Conservation (phyloP, 1,139 yeast species). For the Geotrichum restrictum region DNA sequence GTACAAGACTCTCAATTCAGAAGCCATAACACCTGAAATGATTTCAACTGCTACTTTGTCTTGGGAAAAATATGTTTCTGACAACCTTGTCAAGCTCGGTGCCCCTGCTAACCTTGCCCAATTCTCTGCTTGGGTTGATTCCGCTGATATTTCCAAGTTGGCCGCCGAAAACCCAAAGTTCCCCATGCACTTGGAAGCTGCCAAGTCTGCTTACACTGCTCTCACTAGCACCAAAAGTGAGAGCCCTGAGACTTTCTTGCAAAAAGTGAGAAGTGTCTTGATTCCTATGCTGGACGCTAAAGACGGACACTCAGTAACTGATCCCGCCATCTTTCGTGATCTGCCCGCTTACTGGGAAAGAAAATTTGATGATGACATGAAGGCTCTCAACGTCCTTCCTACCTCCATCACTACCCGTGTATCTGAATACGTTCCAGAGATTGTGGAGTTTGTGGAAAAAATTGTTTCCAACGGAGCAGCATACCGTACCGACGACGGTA, state of each 20-base stretch:
- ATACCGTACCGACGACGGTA: constrained; percentile 76
- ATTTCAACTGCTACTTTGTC: constrained; percentile 44
- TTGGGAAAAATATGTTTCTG: constrained; percentile 49
- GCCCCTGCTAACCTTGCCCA: constrained; percentile 35
- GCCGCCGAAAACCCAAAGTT: constrained; percentile 68
- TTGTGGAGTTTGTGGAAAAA: constrained; percentile 68
- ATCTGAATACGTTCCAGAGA: constrained; percentile 94
- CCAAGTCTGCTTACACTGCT: constrained; percentile 48
- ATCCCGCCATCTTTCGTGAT: constrained; percentile 75
- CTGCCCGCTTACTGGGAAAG: constrained; percentile 89
- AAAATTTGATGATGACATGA: constrained; percentile 82
- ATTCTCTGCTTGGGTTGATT: constrained; percentile 50
- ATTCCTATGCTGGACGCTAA: constrained; percentile 69
- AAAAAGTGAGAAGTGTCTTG: constrained; percentile 61
- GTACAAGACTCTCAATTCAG: constrained; percentile 39
- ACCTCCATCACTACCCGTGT: constrained; percentile 89
- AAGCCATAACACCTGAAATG: constrained; percentile 42
- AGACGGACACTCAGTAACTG: constrained; percentile 72
- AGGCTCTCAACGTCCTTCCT: constrained; percentile 72
- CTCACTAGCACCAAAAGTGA: constrained; percentile 28
- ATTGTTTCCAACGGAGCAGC: constrained; percentile 81
- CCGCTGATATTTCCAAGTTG: constrained; percentile 48
- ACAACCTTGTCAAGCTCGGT: constrained; percentile 50
- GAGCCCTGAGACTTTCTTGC: constrained; percentile 45
- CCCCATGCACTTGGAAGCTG: constrained; percentile 77